phyloP scores from a whole-genome alignment of 495 filamentous ascomycete species.

The Venustampulla echinocandica region DNA sequence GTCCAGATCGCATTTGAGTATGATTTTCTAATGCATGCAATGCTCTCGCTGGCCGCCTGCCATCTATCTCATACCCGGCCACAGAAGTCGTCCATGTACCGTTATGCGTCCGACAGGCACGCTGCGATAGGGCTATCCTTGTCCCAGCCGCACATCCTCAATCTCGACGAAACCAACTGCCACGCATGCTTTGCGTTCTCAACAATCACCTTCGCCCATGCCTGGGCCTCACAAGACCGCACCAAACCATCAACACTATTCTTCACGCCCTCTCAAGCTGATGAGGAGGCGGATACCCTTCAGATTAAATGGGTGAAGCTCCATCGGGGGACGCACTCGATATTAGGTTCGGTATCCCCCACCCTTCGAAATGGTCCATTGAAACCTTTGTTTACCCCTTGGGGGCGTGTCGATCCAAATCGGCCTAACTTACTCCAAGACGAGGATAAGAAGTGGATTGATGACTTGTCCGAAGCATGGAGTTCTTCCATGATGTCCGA shows the following conservation, averaged over 20 bases:
- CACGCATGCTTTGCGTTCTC: conserved; percentile 19
- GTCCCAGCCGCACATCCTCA: conserved; percentile 16
- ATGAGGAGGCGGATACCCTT: not conserved
- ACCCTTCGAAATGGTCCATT: conserved; percentile 7
- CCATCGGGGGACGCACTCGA: conserved; percentile 10
- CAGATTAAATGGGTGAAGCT: conserved; percentile 17
- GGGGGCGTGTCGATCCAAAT: conserved; percentile 6
- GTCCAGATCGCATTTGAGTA: conserved; percentile 40
- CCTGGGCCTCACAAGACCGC: conserved; percentile 15
- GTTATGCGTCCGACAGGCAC: conserved; percentile 12
- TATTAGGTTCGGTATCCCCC: not conserved
- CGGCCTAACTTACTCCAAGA: conserved; percentile 6
- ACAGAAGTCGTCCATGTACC: conserved; percentile 17
- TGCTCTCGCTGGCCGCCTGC: conserved; percentile 44
- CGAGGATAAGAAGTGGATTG: conserved; percentile 3
- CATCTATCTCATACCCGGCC: conserved; percentile 36
- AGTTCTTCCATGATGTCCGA: not conserved
- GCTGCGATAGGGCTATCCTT: conserved; percentile 8
- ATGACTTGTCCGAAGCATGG: conserved; percentile 5
- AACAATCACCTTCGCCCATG: conserved; percentile 2
- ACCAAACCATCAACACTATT: conserved; percentile 14
- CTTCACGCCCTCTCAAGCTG: conserved; percentile 8
- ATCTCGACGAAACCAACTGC: conserved; percentile 11
- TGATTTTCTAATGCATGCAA: conserved; percentile 39
- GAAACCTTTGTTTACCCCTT: conserved; percentile 2